These are phyloP conservation scores for Geum urbanum DNA, from an alignment of 306 rosid species.

Conservation along the genomic window DNA sequence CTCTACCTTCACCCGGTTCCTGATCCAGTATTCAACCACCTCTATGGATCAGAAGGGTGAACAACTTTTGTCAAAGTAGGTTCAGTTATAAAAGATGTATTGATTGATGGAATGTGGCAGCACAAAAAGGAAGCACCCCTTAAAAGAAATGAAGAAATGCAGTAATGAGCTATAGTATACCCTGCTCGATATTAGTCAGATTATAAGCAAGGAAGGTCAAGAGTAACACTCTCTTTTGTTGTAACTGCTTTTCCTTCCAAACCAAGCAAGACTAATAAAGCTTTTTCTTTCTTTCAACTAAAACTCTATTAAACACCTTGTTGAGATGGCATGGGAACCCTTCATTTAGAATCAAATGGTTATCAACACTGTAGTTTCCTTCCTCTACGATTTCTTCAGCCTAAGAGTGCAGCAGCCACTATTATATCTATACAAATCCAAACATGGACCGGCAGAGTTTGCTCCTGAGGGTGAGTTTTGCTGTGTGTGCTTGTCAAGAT, in stretches of 20 bases:
- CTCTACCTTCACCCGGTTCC: background rate
- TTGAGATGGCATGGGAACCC: slow-evolving; percentile 16
- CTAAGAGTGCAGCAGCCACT: slow-evolving; percentile 26
- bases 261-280: slow-evolving; percentile 51
- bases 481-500: slow-evolving; percentile 69
- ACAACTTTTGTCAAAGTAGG: slow-evolving; percentile 6
- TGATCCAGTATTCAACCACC: background rate
- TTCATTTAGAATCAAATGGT: slow-evolving; percentile 37
- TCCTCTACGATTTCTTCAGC: slow-evolving; percentile 39
- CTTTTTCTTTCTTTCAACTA: slow-evolving; percentile 24
- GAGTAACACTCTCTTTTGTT: slow-evolving; percentile 74
- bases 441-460: slow-evolving; percentile 18
- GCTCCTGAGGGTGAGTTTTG: slow-evolving; percentile 37
- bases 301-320: slow-evolving; percentile 36
- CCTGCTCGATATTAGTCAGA: background rate
- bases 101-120: background rate
- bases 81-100: background rate
- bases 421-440: slow-evolving; percentile 17
- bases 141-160: background rate
- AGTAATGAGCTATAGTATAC: background rate
- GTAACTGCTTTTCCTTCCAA: slow-evolving; percentile 61
- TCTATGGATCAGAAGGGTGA: slow-evolving; percentile 5
- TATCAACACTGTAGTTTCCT: slow-evolving; percentile 41
- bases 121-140: background rate
- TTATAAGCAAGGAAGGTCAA: slow-evolving; percentile 63